Evolutionary conservation across 2,329 filamentous ascomycete species (phyloP).

Genomic region (Botryosphaeria agaves): DNA sequence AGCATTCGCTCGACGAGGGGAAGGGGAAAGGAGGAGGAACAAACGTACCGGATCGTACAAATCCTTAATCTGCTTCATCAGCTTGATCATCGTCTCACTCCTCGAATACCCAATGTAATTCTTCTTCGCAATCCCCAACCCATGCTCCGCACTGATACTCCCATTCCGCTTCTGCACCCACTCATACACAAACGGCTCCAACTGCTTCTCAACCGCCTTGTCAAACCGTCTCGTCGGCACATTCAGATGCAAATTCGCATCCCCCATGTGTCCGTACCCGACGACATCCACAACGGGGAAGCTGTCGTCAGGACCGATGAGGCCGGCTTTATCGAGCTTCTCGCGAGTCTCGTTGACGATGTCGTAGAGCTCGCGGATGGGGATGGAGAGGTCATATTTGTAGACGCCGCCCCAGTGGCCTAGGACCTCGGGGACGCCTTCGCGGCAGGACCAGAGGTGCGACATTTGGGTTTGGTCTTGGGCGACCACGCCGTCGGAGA

Average conservation of each 20-base stretch:
- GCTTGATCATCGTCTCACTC: slow-evolving; percentile 64
- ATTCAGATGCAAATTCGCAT: slow-evolving; percentile 90
- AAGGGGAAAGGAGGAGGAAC: slow-evolving; percentile 4
- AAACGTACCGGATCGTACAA: slow-evolving; percentile 78
- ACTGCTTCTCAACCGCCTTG: slow-evolving; percentile 64
- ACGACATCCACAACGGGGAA: slow-evolving; percentile 78
- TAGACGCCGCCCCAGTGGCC: slow-evolving; percentile 90
- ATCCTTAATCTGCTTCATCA: slow-evolving; percentile 94
- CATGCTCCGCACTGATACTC: slow-evolving; percentile 94
- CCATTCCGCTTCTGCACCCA: slow-evolving; percentile 81
- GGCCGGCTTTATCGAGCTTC: slow-evolving; percentile 53
- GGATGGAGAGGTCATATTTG: slow-evolving; percentile 97
- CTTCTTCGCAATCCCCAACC: slow-evolving; percentile 87
- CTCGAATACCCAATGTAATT: slow-evolving; percentile 87
- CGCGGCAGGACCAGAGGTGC: slow-evolving; percentile 78
- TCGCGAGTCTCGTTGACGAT: slow-evolving; percentile 73
- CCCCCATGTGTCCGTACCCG: slow-evolving; percentile 96
- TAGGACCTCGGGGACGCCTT: slow-evolving; percentile 78
- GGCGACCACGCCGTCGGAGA: slow-evolving; percentile 77
- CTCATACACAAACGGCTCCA: slow-evolving; percentile 95
- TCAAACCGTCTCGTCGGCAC: slow-evolving; percentile 70
- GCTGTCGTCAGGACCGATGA: slow-evolving; percentile 55
- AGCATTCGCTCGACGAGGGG: background rate
- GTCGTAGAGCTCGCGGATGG: slow-evolving; percentile 68
- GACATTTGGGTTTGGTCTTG: slow-evolving; percentile 83